Evolutionary conservation across 2,329 filamentous ascomycete genomes (phyloP).

Genomic region (Plectosphaerella sp.): DNA sequence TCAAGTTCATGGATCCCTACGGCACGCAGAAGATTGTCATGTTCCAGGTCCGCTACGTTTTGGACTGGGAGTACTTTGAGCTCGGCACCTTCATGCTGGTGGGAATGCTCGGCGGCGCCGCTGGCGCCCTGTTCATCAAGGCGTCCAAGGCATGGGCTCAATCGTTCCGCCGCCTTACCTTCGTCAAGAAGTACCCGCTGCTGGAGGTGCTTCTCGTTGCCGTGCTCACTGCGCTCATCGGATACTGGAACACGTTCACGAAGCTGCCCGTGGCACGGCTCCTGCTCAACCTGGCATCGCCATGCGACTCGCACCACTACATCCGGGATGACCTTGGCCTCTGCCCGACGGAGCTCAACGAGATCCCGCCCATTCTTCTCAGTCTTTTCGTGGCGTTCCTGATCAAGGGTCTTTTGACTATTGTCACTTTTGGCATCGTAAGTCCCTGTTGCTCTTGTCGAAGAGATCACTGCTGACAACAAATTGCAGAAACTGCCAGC

Average conservation of each 20-base stretch:
- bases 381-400: slow-evolving; percentile 75
- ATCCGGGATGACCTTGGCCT: slow-evolving; percentile 65
- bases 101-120: slow-evolving; percentile 76
- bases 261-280: slow-evolving; percentile 87
- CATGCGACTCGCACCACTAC: slow-evolving; percentile 68
- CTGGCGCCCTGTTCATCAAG: slow-evolving; percentile 94
- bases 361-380: slow-evolving; percentile 73
- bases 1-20: slow-evolving; percentile 95
- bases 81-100: slow-evolving; percentile 80
- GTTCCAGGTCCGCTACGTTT: slow-evolving; percentile 86
- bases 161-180: slow-evolving; percentile 73
- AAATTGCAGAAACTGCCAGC: slow-evolving; percentile 73
- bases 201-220: slow-evolving; percentile 88
- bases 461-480: background rate
- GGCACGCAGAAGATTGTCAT: slow-evolving; percentile 95
- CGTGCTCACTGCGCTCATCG: slow-evolving; percentile 73
- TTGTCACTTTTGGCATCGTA: slow-evolving; percentile 86
- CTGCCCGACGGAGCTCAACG: slow-evolving; percentile 66
- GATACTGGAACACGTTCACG: slow-evolving; percentile 92
- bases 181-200: slow-evolving; percentile 80
- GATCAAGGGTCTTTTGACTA: slow-evolving; percentile 84
- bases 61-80: slow-evolving; percentile 94
- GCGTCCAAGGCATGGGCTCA: slow-evolving; percentile 86
- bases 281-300: slow-evolving; percentile 83
- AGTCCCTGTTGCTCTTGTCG: slow-evolving; percentile 21